Percentiles rank a stretch among this genome's conserved stretches.
These are phyloP conservation scores for Hypoxylon sp. DNA, from an alignment of 2,329 filamentous ascomycete genomes.

Conservation along the genomic window DNA sequence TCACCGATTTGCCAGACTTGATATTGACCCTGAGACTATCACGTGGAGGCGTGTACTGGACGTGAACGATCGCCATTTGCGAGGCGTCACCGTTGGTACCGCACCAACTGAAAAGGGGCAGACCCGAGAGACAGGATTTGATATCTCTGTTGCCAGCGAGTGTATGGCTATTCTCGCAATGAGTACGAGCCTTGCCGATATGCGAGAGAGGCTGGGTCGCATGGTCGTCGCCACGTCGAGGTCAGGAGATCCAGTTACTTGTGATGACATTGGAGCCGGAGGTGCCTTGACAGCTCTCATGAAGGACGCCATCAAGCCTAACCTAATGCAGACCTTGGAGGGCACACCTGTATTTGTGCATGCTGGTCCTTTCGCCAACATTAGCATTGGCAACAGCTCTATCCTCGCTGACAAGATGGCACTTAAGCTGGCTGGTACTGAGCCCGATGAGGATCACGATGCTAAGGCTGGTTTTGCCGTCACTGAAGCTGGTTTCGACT, in stretches of 20 bases:
- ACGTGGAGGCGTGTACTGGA: constrained; percentile 97
- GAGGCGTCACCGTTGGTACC: constrained; percentile 89
- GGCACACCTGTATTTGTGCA: constrained; percentile 98
- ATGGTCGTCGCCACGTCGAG: constrained; percentile 96
- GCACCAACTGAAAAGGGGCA: constrained; percentile 93
- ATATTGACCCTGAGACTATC: constrained; percentile 97
- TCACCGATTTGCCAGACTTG: constrained; percentile 87
- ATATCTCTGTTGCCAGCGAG: constrained; percentile 97
- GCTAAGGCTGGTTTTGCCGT: constrained; percentile 92
- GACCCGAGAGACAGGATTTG: constrained; percentile 90
- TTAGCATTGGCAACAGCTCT: constrained; percentile 96
- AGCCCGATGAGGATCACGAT: constrained; percentile 87
- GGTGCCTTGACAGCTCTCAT: constrained; percentile 95
- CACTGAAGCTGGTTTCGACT: constrained; percentile 98
- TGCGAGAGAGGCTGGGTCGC: constrained; percentile 91
- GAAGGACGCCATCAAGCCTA: constrained; percentile 99
- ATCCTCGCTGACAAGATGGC: constrained; percentile 96
- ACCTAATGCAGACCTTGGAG: constrained; percentile 98
- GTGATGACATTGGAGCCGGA: constrained; percentile 93
- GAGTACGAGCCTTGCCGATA: constrained; percentile 87
- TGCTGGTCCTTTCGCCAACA: constrained; percentile 97
- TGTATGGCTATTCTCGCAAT: constrained; percentile 98
- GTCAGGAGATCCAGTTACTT: constrained; percentile 90
- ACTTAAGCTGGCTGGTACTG: constrained; percentile 94
- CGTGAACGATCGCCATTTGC: constrained; percentile 95